These are phyloP conservation scores for Ananas comosus DNA, from an alignment of 176 grass and related monocot genomes.

Conservation along the genomic window DNA sequence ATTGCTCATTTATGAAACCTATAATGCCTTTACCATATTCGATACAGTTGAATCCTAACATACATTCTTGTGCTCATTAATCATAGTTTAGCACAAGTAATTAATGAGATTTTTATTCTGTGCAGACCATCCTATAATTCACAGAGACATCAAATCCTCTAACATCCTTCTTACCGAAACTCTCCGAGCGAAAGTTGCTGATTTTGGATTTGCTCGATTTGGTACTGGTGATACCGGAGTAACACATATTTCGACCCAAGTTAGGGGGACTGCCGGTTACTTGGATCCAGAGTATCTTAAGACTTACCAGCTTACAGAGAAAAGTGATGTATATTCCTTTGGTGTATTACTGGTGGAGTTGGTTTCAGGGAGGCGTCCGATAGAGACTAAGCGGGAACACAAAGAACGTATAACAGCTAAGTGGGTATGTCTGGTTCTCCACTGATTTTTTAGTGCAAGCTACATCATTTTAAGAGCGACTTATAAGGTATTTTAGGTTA, in stretches of 20 bases:
- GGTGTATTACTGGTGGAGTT: conserved; percentile 78
- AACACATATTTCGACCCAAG: conserved; percentile 65
- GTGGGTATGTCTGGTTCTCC: conserved; percentile 39
- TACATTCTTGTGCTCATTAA: no score
- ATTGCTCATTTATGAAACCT: no score
- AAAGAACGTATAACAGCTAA: conserved; percentile 49
- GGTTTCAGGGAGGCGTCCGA: conserved; percentile 46
- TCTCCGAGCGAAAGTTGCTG: conserved; percentile 83
- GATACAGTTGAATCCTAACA: no score
- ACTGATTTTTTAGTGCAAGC: no score
- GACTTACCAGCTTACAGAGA: conserved; percentile 88
- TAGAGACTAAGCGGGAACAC: conserved; percentile 59
- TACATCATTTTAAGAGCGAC: neutral
- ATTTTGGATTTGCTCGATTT: conserved; percentile 83
- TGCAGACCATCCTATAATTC: conserved; percentile 63
- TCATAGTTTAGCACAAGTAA: neutral
- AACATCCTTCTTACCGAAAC: conserved; percentile 69
- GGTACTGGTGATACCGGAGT: conserved; percentile 22
- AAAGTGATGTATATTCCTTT: conserved; percentile 95
- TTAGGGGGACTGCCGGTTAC: conserved; percentile 94
- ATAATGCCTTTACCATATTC: no score
- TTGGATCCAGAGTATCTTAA: conserved; percentile 91
- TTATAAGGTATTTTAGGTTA: no score
- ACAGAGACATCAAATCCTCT: conserved; percentile 50
- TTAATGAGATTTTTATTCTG: neutral